Evolutionary conservation across 192 early-diverging fungal species (phyloP).

Genomic region (Coemansia sp.): DNA sequence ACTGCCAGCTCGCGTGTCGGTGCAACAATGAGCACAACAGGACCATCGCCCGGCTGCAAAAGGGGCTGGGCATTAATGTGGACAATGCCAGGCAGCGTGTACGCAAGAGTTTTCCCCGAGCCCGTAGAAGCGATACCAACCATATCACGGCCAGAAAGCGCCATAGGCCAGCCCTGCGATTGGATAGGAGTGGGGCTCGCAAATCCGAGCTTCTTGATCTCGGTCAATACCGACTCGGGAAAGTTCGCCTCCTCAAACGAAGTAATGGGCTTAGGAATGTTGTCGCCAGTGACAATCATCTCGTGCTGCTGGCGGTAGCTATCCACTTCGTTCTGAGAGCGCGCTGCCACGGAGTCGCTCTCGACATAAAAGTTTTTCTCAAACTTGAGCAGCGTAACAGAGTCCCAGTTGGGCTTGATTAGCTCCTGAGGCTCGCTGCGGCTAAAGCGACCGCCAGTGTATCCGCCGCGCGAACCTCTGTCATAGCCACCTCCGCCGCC

Average conservation of each 20-base stretch:
- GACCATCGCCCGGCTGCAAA: constrained; percentile 90
- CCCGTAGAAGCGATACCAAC: constrained; percentile 88
- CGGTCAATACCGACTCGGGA: constrained; percentile 86
- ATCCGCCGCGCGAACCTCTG: constrained; percentile 2
- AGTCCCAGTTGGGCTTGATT: constrained; percentile 68
- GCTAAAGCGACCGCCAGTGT: constrained; percentile 21
- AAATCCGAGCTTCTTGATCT: constrained; percentile 84
- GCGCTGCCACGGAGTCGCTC: constrained; percentile 65
- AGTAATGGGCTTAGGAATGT: constrained; percentile 87
- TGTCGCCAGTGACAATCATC: constrained; percentile 80
- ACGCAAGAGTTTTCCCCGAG: constrained; percentile 94
- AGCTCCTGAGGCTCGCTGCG: constrained; percentile 43
- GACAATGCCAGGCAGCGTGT: constrained; percentile 91
- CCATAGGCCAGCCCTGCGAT: constrained; percentile 98
- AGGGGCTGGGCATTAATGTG: constrained; percentile 98
- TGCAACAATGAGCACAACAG: constrained; percentile 92
- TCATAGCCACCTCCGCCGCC: constrained; percentile 9
- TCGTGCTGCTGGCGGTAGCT: constrained; percentile 74
- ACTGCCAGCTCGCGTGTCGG: constrained; percentile 97
- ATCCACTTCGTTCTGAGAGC: constrained; percentile 72
- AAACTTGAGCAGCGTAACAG: constrained; percentile 67
- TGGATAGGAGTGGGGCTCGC: constrained; percentile 89
- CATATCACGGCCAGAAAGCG: constrained; percentile 90
- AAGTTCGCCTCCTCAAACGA: constrained; percentile 91
- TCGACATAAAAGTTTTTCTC: constrained; percentile 99